Conservation (phyloP, 2,329 filamentous ascomycete species). For the Colletotrichum sp. region DNA sequence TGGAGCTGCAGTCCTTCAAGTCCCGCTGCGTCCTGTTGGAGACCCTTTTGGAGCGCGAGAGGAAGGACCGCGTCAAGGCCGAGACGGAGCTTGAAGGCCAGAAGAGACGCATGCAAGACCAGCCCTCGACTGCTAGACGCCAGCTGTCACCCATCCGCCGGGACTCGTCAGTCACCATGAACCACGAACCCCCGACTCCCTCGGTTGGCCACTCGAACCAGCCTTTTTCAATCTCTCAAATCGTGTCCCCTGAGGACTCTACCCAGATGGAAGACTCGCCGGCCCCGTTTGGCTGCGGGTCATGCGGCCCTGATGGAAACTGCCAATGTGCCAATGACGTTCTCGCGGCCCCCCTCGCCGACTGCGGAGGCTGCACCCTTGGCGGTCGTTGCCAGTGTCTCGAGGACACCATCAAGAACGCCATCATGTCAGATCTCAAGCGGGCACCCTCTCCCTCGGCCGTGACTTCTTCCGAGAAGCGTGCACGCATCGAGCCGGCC, state of each 20-base stretch:
- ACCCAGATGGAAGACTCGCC: slow-evolving; percentile 35
- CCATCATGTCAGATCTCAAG: slow-evolving; percentile 52
- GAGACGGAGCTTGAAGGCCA: slow-evolving; percentile 43
- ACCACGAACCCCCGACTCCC: slow-evolving; percentile 28
- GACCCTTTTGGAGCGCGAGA: slow-evolving; percentile 65
- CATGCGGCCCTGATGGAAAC: slow-evolving; percentile 55
- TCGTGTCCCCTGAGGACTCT: slow-evolving; percentile 59
- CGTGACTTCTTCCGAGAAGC: slow-evolving; percentile 56
- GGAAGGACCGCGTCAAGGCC: slow-evolving; percentile 49
- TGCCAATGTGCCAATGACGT: slow-evolving; percentile 67
- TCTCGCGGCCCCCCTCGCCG: slow-evolving; percentile 56
- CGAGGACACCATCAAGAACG: slow-evolving; percentile 61
- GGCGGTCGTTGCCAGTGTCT: slow-evolving; percentile 69
- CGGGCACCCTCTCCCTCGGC: slow-evolving; percentile 52
- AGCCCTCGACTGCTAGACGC: slow-evolving; percentile 25
- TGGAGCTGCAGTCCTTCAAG: slow-evolving; percentile 70
- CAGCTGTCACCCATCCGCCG: slow-evolving; percentile 17
- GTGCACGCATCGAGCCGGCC: slow-evolving; percentile 53
- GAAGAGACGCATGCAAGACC: slow-evolving; percentile 16
- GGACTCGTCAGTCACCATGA: neutral
- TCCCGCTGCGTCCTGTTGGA: slow-evolving; percentile 67
- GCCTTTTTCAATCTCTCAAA: slow-evolving; percentile 61
- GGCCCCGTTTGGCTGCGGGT: slow-evolving; percentile 56
- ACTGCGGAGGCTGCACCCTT: slow-evolving; percentile 70
- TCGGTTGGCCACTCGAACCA: slow-evolving; percentile 38